Evolutionary conservation across 495 filamentous ascomycete species (phyloP), one percentile per base, ranked within the genome.

Genomic region (Penicillium longicatenatum): DNA sequence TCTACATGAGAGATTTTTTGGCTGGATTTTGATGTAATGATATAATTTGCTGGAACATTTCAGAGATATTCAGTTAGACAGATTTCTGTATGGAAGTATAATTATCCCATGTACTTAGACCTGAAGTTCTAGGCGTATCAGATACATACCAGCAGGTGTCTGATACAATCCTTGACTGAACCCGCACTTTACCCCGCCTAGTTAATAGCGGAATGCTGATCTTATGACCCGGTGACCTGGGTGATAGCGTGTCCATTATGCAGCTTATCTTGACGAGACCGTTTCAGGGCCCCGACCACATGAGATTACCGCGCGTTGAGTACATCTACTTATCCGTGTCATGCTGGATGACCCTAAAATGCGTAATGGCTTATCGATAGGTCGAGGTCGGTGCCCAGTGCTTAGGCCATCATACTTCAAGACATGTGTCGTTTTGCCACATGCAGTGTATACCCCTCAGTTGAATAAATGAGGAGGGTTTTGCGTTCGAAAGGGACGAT

Each of bases 191-290:
- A 39, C 37, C 37, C 37, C 37, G 16, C 37, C 37, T 5, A 39
- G 37, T 39, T 39, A 12, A 39, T 39, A 39, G 4, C 14, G 14
- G 14, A 3, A 39, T 39, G 14, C 37, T 16, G 37, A 39, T 39
- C 37, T 39, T 17, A 39, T 39, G 37, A 17, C 37, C 37, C 37
- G 37, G 20, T 45, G 42, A 22, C 42, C 42, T 45, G 42, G 42
- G n/a, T 48, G 10, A 48, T 30, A 48, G 24, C n/a, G 16, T 48
- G 45, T 48, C 24, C 2, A 24, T 16, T 48, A 48, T 48, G 45
- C 45, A 48, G 45, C 45, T 48, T 48, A 48, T 48, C 45, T 48
- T 17, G 14, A 48, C 24, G 24, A 48, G 21, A 12, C 19, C 24
- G 16, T 48, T 48, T 48, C 12, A 17, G 37, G 14, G 16, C 14